Percentiles rank a stretch among this genome's conserved stretches.
These are phyloP conservation scores for Sphagnurus paluster DNA, from an alignment of 1,284 basidiomycete genomes.

Conservation along the genomic window DNA sequence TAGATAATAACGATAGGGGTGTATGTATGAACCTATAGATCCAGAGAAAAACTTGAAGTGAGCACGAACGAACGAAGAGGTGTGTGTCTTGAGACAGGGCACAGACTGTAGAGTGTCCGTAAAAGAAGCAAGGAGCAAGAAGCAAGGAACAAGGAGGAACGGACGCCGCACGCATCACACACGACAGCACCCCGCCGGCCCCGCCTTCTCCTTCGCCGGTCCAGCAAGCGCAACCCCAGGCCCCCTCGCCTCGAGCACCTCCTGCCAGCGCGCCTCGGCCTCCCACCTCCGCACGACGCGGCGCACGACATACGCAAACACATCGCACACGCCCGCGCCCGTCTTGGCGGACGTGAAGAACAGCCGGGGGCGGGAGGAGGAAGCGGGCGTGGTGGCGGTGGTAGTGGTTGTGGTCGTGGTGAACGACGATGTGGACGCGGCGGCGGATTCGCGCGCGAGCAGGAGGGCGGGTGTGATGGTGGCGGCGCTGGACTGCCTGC, in stretches of 20 bases:
- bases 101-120: too few species aligned
- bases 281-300: slow-evolving; percentile 62
- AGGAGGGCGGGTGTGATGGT: slow-evolving; percentile 66
- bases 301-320: slow-evolving; percentile 68
- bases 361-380: slow-evolving; percentile 34
- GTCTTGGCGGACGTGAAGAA: slow-evolving; percentile 78
- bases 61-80: too few species aligned
- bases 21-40: too few species aligned
- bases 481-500: slow-evolving; percentile 44
- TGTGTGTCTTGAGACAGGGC: too few species aligned
- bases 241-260: slow-evolving; percentile 28
- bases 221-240: too few species aligned
- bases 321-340: slow-evolving; percentile 63
- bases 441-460: slow-evolving; percentile 40
- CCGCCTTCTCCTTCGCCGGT: too few species aligned
- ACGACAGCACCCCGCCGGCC: too few species aligned
- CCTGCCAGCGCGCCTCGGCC: slow-evolving; percentile 59
- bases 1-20: too few species aligned
- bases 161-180: too few species aligned
- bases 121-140: too few species aligned
- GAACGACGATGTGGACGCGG: not conserved
- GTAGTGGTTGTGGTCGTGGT: slow-evolving; percentile 1
- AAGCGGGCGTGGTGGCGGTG: slow-evolving; percentile 1
- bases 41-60: too few species aligned
- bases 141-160: too few species aligned